These are phyloP conservation scores for Ceratobasidium sp. DNA, from an alignment of 1,284 basidiomycete species.

Conservation along the genomic window DNA sequence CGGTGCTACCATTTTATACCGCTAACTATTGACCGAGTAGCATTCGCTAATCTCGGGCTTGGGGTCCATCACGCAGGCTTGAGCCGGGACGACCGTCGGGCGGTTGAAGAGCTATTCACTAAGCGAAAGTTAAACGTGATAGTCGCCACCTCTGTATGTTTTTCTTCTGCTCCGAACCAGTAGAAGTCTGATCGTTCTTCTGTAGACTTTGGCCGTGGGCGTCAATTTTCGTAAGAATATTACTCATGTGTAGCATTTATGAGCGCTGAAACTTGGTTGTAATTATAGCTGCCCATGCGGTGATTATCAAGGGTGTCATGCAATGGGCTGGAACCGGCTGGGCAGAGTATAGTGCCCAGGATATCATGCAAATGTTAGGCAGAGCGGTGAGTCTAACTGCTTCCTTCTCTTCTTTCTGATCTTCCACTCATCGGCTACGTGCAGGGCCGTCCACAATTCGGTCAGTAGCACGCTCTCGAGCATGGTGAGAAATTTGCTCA, in stretches of 20 bases:
- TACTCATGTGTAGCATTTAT: not conserved
- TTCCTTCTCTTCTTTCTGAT: not conserved
- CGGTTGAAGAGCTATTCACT: constrained; percentile 76
- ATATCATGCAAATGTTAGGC: constrained; percentile 87
- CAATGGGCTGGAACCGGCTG: constrained; percentile 63
- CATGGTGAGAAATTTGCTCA: constrained; percentile 13
- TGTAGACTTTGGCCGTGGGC: constrained; percentile 84
- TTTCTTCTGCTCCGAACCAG: not conserved
- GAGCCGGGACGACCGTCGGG: constrained; percentile 72
- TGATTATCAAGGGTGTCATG: constrained; percentile 84
- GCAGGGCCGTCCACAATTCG: constrained; percentile 93
- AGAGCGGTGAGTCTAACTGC: constrained; percentile 69
- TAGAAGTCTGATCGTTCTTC: not conserved
- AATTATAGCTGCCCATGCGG: constrained; percentile 75
- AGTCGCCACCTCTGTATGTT: constrained; percentile 74
- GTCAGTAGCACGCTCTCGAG: constrained; percentile 55
- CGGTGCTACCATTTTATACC: not conserved
- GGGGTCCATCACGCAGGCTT: constrained; percentile 91
- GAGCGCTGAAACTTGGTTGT: not conserved
- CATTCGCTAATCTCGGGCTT: constrained; percentile 65
- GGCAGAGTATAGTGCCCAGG: constrained; percentile 82
- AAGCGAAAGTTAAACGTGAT: constrained; percentile 73
- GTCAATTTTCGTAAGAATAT: constrained; percentile 79
- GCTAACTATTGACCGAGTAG: constrained; percentile 3
- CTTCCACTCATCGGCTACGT: constrained; percentile 54